Percentiles rank a stretch among this genome's conserved stretches.
Evolutionary conservation across 345 rosid genomes (phyloP).

Genomic region (Pistacia integerrima): DNA sequence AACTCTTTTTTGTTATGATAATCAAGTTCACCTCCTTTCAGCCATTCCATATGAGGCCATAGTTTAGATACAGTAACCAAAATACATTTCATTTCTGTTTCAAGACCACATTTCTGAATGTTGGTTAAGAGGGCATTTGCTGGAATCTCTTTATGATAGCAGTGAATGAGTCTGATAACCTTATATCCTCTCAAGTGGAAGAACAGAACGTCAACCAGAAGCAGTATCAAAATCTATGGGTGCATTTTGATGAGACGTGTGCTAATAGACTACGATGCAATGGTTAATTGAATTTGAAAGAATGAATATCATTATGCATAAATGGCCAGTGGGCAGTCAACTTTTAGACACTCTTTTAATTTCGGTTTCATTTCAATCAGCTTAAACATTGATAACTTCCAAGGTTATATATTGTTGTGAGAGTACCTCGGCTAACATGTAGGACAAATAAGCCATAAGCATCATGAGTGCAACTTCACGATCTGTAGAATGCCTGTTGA

Average conservation of each 20-base stretch:
- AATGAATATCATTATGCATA: background rate
- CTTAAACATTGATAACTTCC: background rate
- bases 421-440: conserved; percentile 73
- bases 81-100: background rate
- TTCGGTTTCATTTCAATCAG: background rate
- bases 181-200: background rate
- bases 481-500: conserved; percentile 66
- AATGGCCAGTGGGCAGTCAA: background rate
- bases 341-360: background rate
- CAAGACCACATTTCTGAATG: background rate
- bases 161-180: background rate
- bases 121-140: background rate
- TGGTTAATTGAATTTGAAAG: background rate
- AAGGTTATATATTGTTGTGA: background rate
- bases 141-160: background rate
- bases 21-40: background rate
- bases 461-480: conserved; percentile 71
- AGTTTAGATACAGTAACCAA: background rate
- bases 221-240: background rate
- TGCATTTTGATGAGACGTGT: background rate
- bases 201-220: background rate
- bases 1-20: background rate
- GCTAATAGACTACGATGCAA: background rate
- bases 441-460: conserved; percentile 71
- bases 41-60: background rate